Base-by-base conservation (phyloP, 352 stramenopile genomes). In the Globisporangium middletonii region DNA sequence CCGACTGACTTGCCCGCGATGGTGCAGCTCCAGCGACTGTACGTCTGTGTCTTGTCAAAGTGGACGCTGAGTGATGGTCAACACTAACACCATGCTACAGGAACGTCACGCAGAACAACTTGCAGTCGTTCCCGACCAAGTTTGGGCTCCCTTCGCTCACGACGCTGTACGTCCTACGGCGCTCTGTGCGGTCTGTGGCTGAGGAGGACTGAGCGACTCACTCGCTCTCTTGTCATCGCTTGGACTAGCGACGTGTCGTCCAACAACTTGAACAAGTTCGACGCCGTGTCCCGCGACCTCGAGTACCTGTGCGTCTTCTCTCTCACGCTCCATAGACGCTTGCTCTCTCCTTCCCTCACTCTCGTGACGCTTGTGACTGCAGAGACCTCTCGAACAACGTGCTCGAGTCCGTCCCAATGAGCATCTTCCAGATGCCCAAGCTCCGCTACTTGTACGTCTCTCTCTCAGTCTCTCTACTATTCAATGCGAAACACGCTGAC, bases 321-420 rank as follows among this genome's bases (percentile, higher is more conserved):
- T 38, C 33, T 38, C 33, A 13, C 33, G 7, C 4, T 38, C 9
- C 33, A 38, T 12, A 9, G 1, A 6, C 33, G 33, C 33, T 38
- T 8, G 30, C 30, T 35, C 30, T 4, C 30, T 35, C 30, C 30
- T 8, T 35, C 7, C 9, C 33, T 38, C 33, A 38, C 33, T 38
- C 33, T 13, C 33, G 33, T 38, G 33, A 11, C 33, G 9, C 33
- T 9, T 27, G 16, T 44, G 15, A 3, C 2, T 11, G 15, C 8
- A 63, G 57, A 16, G 57, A 63, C 26, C 43, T 63, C 18, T 63
- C 51, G 4, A 54, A 63, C 57, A 63, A 63, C 45, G 43, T 58
- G 15, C 57, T 63, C 35, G 45, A 53, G 26, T 43, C 57, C 9
- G 11, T 63, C 13, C 57, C 57, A 42, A 12, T 30, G 18, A 44